Percentiles rank a stretch among this genome's conserved stretches.
phyloP scores from a whole-genome alignment of 345 rosid species.

The Bruguiera parviflora region DNA sequence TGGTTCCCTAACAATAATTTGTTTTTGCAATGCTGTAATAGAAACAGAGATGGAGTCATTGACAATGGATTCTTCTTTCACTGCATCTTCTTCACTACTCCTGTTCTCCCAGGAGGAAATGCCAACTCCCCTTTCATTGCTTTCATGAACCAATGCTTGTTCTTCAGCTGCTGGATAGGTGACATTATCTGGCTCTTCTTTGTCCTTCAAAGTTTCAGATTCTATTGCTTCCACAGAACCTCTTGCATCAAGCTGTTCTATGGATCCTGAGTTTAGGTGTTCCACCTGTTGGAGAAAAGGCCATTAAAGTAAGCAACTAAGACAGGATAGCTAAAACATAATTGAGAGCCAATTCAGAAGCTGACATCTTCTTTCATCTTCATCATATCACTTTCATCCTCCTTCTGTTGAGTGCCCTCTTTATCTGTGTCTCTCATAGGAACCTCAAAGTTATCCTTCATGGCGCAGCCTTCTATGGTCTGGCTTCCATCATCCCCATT shows the following conservation, averaged over 20 bases:
- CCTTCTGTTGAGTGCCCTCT: constrained; percentile 13
- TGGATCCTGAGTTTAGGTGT: not conserved
- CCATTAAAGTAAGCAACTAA: no score
- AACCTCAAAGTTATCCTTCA: constrained; percentile 9
- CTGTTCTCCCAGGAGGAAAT: constrained; percentile 2
- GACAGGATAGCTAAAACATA: no score
- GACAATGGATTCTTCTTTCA: not conserved
- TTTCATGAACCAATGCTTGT: constrained; percentile 6
- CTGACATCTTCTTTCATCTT: constrained; percentile 25
- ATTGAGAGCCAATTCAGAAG: not conserved
- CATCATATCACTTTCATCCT: constrained; percentile 9
- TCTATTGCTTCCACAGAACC: constrained; percentile 14
- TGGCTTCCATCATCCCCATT: constrained; percentile 10
- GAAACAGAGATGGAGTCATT: not conserved
- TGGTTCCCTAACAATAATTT: constrained; percentile 11
- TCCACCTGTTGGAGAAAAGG: no score
- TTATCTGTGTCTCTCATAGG: constrained; percentile 1
- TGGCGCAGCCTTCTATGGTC: constrained; percentile 1
- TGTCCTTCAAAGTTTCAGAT: constrained; percentile 4
- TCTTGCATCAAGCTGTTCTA: constrained; percentile 8
- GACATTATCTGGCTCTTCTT: constrained; percentile 15
- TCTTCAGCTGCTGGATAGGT: constrained; percentile 8
- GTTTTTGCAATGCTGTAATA: constrained; percentile 14
- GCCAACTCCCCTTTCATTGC: constrained; percentile 2
- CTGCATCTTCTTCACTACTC: constrained; percentile 16